Conservation (phyloP, 1,284 basidiomycete species). For the Xerocomus minutiporus region DNA sequence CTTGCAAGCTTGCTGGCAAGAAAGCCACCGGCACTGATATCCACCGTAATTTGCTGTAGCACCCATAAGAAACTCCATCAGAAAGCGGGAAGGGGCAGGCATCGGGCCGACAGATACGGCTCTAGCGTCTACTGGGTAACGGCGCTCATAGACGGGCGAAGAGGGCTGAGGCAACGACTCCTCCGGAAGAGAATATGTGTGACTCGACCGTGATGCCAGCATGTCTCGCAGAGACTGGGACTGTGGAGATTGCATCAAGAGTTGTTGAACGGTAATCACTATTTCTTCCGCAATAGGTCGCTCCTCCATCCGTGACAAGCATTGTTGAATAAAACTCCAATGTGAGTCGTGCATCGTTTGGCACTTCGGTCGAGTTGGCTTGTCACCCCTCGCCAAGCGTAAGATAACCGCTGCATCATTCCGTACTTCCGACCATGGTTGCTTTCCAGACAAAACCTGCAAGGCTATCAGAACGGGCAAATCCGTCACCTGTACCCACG, state of each 20-base stretch:
- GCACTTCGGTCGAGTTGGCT: neutral
- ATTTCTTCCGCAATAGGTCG: neutral
- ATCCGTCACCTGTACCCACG: no score
- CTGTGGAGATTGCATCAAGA: neutral
- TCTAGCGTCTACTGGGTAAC: no score
- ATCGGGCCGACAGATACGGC: no score
- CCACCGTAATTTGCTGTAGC: no score
- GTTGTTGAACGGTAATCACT: neutral
- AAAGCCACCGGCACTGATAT: no score
- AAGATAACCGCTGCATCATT: neutral
- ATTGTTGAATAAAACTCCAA: neutral
- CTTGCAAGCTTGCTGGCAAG: no score
- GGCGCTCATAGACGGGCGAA: no score
- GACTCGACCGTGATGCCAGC: constrained; percentile 28
- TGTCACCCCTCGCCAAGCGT: neutral
- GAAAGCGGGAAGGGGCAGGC: no score
- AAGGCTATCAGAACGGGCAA: neutral
- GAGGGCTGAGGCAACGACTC: no score
- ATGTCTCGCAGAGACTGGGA: neutral
- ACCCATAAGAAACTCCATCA: no score
- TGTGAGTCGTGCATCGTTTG: neutral
- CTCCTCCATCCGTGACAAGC: neutral
- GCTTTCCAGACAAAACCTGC: neutral
- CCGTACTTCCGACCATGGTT: neutral
- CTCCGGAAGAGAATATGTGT: no score